These are phyloP conservation scores for Apiotrichum porosum DNA, from an alignment of 1,284 basidiomycete species.

Conservation along the genomic window DNA sequence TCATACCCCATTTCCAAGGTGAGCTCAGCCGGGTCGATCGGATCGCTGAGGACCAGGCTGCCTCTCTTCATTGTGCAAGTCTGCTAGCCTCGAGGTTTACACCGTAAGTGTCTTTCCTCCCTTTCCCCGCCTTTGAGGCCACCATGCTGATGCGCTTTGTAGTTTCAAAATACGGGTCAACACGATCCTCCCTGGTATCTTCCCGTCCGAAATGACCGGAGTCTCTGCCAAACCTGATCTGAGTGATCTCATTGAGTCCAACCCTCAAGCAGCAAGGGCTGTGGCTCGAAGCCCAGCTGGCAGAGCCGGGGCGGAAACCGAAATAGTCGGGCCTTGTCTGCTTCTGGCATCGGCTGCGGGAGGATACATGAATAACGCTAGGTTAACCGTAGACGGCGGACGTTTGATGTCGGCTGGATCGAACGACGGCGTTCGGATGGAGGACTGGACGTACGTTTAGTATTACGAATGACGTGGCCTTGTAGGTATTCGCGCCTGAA, in stretches of 20 bases:
- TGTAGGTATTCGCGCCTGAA: too few relatives aligned
- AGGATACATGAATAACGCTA: conserved; percentile 40
- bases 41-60: too few relatives aligned
- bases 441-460: too few relatives aligned
- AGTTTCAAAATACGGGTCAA: conserved; percentile 44
- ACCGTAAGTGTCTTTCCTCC: too few relatives aligned
- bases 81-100: too few relatives aligned
- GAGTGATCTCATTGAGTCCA: conserved; percentile 22
- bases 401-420: conserved; percentile 38
- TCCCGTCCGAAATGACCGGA: conserved; percentile 43
- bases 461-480: too few relatives aligned
- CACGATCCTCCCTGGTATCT: conserved; percentile 38
- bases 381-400: conserved; percentile 43
- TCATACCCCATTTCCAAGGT: too few relatives aligned
- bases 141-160: too few relatives aligned
- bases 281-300: conserved; percentile 35
- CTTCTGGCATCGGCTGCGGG: conserved; percentile 40
- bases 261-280: conserved; percentile 24
- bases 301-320: conserved; percentile 38
- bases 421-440: conserved; percentile 31
- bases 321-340: conserved; percentile 44
- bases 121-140: too few relatives aligned
- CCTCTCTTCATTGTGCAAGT: too few relatives aligned
- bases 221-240: conserved; percentile 7
- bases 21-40: too few relatives aligned